Evolutionary conservation across 1,284 basidiomycete genomes (phyloP).

Genomic region (Cutaneotrichosporon dermatis): DNA sequence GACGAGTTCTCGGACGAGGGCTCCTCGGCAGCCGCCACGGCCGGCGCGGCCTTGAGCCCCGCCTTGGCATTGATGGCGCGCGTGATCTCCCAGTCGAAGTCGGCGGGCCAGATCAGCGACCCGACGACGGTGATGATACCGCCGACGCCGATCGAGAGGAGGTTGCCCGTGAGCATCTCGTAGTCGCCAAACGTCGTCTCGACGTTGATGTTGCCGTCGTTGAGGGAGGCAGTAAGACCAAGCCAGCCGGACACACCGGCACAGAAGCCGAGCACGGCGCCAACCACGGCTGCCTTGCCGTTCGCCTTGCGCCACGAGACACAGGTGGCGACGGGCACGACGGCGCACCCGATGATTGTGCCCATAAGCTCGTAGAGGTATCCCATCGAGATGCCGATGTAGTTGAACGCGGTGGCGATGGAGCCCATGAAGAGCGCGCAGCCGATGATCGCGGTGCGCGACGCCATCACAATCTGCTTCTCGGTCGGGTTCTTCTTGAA

Average conservation of each 20-base stretch:
- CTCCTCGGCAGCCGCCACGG: too few species aligned
- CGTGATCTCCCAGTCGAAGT: constrained; percentile 74
- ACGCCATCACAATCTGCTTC: constrained; percentile 57
- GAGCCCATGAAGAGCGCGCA: constrained; percentile 76
- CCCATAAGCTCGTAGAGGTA: constrained; percentile 46
- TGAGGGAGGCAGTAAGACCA: constrained; percentile 68
- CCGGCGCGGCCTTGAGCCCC: background rate
- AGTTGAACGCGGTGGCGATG: constrained; percentile 79
- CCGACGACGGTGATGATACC: constrained; percentile 65
- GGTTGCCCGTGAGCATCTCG: constrained; percentile 68
- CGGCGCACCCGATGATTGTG: constrained; percentile 67
- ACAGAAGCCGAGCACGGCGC: constrained; percentile 65
- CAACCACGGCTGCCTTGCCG: constrained; percentile 69
- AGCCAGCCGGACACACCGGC: constrained; percentile 75
- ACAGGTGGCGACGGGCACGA: constrained; percentile 77
- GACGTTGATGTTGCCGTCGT: constrained; percentile 68
- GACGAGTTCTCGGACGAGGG: background rate
- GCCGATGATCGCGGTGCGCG: constrained; percentile 55
- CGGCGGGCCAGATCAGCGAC: constrained; percentile 66
- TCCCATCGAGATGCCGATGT: constrained; percentile 80
- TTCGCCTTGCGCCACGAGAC: constrained; percentile 80
- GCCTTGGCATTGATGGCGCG: constrained; percentile 61
- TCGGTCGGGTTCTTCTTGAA: constrained; percentile 60
- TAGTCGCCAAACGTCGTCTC: constrained; percentile 61
- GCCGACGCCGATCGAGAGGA: constrained; percentile 77